These are phyloP conservation scores for Plasmodium sp. DNA, from an alignment of 169 alveolate genomes.

Conservation along the genomic window DNA sequence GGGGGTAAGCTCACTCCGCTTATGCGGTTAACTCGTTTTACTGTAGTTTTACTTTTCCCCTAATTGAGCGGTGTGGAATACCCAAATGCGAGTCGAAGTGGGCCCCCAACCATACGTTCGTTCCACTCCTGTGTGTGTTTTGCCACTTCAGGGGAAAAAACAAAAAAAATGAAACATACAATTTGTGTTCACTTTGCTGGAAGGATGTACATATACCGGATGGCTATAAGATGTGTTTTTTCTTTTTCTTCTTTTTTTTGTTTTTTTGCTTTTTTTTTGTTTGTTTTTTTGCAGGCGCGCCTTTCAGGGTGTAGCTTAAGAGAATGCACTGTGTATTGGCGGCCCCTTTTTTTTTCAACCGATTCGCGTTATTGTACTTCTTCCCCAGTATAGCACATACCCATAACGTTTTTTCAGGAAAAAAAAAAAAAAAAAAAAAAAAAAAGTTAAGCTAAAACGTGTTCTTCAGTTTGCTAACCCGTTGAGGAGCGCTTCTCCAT, in stretches of 20 bases:
- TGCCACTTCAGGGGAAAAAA: neutral
- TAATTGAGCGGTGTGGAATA: neutral
- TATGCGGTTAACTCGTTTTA: neutral
- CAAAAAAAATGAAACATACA: neutral
- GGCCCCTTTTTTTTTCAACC: neutral
- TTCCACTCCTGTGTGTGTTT: neutral
- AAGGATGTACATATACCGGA: neutral
- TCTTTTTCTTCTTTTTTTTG: neutral
- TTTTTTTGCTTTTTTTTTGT: too few species aligned
- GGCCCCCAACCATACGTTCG: neutral
- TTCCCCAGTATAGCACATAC: neutral
- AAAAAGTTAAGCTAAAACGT: neutral
- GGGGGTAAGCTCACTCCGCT: neutral
- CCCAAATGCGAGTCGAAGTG: neutral
- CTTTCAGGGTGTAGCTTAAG: neutral
- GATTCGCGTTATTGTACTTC: neutral
- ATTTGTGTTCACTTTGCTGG: neutral
- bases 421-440: neutral
- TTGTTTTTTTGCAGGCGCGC: neutral
- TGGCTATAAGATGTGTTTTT: neutral
- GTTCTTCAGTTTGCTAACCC: neutral
- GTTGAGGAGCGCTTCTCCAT: neutral
- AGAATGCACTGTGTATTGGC: neutral
- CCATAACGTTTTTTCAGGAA: neutral
- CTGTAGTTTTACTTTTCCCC: neutral